These are phyloP conservation scores for Chaetoscypha palmicola DNA, from an alignment of 2,329 filamentous ascomycete genomes.

Conservation along the genomic window DNA sequence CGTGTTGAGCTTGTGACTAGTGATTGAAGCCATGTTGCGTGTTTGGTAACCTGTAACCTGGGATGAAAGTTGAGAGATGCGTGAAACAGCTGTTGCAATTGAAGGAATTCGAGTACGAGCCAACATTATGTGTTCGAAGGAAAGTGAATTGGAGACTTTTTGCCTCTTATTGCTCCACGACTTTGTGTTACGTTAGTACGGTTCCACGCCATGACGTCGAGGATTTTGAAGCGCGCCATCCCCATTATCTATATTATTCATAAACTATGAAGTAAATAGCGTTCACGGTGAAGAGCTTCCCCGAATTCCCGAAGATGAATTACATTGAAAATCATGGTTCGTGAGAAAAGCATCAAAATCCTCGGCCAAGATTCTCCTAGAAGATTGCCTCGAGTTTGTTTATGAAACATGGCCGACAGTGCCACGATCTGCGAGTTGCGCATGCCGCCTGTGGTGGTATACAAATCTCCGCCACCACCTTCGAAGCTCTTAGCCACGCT, in stretches of 20 bases:
- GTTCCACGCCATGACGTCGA: too few relatives aligned
- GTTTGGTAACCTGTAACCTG: constrained; percentile 15
- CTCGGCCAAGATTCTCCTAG: too few relatives aligned
- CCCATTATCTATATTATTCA: too few relatives aligned
- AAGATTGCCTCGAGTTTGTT: too few relatives aligned
- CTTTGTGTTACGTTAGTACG: background rate
- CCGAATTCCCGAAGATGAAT: too few relatives aligned
- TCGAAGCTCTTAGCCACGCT: background rate
- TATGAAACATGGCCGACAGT: too few relatives aligned
- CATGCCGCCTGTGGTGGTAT: background rate
- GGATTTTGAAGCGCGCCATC: too few relatives aligned
- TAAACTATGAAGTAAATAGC: too few relatives aligned
- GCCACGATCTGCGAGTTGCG: too few relatives aligned
- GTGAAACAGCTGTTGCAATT: constrained; percentile 8
- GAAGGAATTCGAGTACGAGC: constrained; percentile 9
- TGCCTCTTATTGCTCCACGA: background rate
- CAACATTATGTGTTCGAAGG: constrained; percentile 14
- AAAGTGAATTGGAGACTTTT: background rate
- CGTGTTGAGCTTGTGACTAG: constrained; percentile 36
- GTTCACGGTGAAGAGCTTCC: too few relatives aligned
- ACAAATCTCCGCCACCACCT: background rate
- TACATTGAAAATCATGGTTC: too few relatives aligned
- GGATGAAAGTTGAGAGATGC: constrained; percentile 16
- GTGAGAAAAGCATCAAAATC: too few relatives aligned
- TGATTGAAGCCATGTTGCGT: constrained; percentile 18